Conservation (phyloP, 331 rosid species). For the Spiraea crenata region DNA sequence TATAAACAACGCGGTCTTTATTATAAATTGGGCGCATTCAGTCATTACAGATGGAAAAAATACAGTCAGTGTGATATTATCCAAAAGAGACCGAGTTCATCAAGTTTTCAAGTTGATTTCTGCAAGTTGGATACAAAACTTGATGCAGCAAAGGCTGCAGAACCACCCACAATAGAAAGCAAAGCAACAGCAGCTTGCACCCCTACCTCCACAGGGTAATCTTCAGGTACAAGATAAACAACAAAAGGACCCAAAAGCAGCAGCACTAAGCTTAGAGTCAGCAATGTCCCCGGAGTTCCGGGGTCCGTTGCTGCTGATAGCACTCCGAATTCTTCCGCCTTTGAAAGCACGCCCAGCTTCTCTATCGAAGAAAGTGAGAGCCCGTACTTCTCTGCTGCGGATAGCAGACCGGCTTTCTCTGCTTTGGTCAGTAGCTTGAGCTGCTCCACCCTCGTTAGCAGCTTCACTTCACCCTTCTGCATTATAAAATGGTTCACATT, state of each 20-base stretch:
- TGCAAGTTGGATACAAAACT: constrained; percentile 83
- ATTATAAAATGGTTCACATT: not conserved
- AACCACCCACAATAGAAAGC: constrained; percentile 57
- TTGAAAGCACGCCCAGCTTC: constrained; percentile 75
- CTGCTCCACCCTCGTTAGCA: constrained; percentile 83
- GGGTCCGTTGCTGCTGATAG: constrained; percentile 91
- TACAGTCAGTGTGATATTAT: not conserved
- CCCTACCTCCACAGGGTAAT: constrained; percentile 49
- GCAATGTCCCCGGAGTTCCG: constrained; percentile 64
- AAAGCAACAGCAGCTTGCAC: constrained; percentile 61
- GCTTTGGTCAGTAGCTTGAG: constrained; percentile 80
- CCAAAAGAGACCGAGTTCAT: not conserved
- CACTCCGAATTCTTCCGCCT: constrained; percentile 88
- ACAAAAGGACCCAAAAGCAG: constrained; percentile 69
- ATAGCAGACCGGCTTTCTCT: constrained; percentile 87
- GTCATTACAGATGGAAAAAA: too few relatives aligned
- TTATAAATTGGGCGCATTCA: too few relatives aligned
- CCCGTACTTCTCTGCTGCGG: constrained; percentile 84
- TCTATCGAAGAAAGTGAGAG: constrained; percentile 79
- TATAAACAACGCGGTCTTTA: too few relatives aligned
- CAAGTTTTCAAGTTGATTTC: constrained; percentile 39
- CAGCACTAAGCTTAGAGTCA: constrained; percentile 57
- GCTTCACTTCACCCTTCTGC: constrained; percentile 66
- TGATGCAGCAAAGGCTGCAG: constrained; percentile 88
- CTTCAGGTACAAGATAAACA: constrained; percentile 87